Percentiles rank a stretch among this genome's conserved stretches.
phyloP scores from a whole-genome alignment of 495 filamentous ascomycete species.

The Cercophora samala region DNA sequence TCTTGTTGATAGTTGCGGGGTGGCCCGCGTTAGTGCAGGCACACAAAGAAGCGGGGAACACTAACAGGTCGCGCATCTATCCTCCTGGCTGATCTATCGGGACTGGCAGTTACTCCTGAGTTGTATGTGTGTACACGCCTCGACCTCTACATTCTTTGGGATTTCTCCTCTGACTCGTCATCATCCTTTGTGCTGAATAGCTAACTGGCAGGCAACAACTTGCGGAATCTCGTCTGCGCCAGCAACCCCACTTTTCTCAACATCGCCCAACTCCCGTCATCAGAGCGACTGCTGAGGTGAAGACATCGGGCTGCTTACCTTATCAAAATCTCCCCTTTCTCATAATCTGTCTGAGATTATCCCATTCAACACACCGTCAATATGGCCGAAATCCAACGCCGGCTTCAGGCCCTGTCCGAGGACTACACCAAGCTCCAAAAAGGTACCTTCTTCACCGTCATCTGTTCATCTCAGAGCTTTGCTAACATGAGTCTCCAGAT shows the following conservation, averaged over 20 bases:
- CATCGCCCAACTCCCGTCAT: not conserved
- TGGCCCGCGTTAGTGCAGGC: not conserved
- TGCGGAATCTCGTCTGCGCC: not conserved
- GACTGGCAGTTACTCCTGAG: not conserved
- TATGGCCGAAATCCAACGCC: conserved; percentile 53
- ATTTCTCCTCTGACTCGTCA: not conserved
- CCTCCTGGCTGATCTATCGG: no score
- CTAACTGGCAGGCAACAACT: conserved; percentile 7
- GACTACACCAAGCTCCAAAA: conserved; percentile 83
- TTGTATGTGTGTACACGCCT: not conserved
- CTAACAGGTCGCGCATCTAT: not conserved
- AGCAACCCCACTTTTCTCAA: conserved; percentile 5
- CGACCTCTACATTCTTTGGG: not conserved
- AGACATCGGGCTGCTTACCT: not conserved
- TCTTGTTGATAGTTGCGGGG: not conserved
- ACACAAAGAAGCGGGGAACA: not conserved
- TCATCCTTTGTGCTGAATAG: not conserved
- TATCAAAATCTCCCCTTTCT: not conserved
- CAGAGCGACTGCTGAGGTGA: not conserved
- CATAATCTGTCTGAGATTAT: not conserved
- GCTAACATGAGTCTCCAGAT: conserved; percentile 50
- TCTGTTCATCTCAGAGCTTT: not conserved
- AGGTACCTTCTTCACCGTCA: conserved; percentile 46
- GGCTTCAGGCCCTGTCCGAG: conserved; percentile 76
- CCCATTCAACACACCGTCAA: conserved; percentile 1